Evolutionary conservation across 345 rosid species (phyloP), one percentile per base, ranked within the genome.

Genomic region (Gossypium ekmanianum): DNA sequence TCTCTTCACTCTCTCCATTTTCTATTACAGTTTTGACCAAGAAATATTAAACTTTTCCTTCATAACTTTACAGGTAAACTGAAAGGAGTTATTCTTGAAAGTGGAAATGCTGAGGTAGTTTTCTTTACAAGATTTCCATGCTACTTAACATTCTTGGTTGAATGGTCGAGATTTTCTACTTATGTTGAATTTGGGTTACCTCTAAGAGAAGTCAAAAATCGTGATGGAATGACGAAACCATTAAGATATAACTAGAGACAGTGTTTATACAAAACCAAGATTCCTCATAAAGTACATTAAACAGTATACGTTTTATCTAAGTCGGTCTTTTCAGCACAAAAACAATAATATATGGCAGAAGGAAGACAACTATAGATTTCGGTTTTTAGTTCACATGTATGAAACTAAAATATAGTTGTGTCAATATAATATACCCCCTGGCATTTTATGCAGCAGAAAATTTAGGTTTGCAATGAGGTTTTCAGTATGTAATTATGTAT

Each of bases 11-110:
- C 52, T 56, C 20, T 67, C 50, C 34, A 12, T 76, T 67, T 71
- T 14, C 45, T 26, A 8, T 74, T 68, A 51, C 27, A 7, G 18
- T 68, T 70, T 17, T 34, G 45, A 17, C 44, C 8, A 26, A 26
- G 73, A 7, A 58, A 52, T 20, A n/a, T 26, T 65, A 41, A 64
- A 51, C 5, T 61, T 73, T 18, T 75, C 57, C 43, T 75, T 47
- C 13, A 58, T 72, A 18, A 11, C n/a, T 54, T 50, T 11, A 57
- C 89, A 92, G 98, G 97, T 44, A 91, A 89, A 84, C 75, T 94
- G 87, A 94, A 91, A 85, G 98, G 98, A 79, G 94, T 92, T 72
- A 94, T 95, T 48, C 85, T 95, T 17, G 99, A 93, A 87, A 95
- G 98, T 20, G 99, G 99, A 71, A 90, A 88, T 56, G 84, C 97